Conservation (phyloP, 805 yeast genomes). For the Suhomyces emberorum region DNA sequence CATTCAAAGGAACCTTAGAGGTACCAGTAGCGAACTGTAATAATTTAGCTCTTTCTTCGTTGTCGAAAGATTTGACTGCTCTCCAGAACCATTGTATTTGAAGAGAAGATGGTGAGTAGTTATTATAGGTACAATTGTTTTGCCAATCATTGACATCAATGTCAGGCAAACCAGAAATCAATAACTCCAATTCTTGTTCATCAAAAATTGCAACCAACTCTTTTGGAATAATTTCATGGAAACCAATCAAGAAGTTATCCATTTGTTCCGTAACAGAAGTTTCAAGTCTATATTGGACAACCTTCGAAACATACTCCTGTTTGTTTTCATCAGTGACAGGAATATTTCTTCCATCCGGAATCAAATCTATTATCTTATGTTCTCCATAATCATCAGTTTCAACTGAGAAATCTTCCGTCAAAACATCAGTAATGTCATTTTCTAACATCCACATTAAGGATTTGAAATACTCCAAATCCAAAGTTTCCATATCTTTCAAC, state of each 20-base stretch:
- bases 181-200: conserved; percentile 90
- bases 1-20: conserved; percentile 90
- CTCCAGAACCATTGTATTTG: conserved; percentile 98
- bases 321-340: conserved; percentile 90
- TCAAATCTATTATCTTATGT: conserved; percentile 75
- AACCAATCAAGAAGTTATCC: conserved; percentile 80
- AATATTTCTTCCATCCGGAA: conserved; percentile 77
- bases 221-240: conserved; percentile 84
- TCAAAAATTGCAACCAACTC: conserved; percentile 84
- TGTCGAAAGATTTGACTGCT: conserved; percentile 90
- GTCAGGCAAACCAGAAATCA: conserved; percentile 93
- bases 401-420: conserved; percentile 90
- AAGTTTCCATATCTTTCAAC: conserved; percentile 88
- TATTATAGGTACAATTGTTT: conserved; percentile 73
- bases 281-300: conserved; percentile 83
- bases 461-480: conserved; percentile 89
- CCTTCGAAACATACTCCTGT: conserved; percentile 78
- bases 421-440: conserved; percentile 92
- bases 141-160: conserved; percentile 97
- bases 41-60: conserved; percentile 89
- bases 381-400: conserved; percentile 94
- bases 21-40: conserved; percentile 97
- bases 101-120: conserved; percentile 76
- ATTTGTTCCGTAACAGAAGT: conserved; percentile 84
- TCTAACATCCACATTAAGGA: conserved; percentile 94